Conservation (phyloP, 2,329 filamentous ascomycete genomes). For the Myotisia sp. region DNA sequence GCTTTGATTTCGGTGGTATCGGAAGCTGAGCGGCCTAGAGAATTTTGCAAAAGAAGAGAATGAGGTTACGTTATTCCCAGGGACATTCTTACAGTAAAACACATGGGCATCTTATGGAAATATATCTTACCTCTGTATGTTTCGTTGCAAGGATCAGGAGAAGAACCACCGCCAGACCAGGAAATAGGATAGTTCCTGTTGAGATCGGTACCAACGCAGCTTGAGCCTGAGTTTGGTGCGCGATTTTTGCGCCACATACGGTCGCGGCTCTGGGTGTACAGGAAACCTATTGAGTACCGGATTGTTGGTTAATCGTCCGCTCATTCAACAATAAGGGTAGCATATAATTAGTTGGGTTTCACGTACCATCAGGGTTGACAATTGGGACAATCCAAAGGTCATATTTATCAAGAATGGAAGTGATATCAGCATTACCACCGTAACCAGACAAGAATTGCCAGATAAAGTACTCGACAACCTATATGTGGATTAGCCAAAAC, state of each 20-base stretch:
- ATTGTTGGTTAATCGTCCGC: no score
- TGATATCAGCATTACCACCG: slow-evolving; percentile 22
- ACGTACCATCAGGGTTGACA: slow-evolving; percentile 46
- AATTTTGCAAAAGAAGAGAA: no score
- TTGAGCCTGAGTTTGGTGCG: slow-evolving; percentile 25
- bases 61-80: no score
- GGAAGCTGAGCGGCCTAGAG: slow-evolving; percentile 25
- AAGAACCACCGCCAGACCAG: slow-evolving; percentile 39
- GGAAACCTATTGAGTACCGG: slow-evolving; percentile 43
- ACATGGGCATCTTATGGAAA: no score
- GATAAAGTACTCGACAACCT: slow-evolving; percentile 38
- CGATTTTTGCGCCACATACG: slow-evolving; percentile 53
- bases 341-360: no score
- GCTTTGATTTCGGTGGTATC: slow-evolving; percentile 40
- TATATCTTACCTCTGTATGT: slow-evolving; percentile 29
- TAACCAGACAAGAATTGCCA: slow-evolving; percentile 39
- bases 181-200: slow-evolving; percentile 45
- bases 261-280: slow-evolving; percentile 42
- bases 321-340: background rate
- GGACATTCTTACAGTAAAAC: no score
- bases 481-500: background rate
- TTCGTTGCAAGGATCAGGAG: slow-evolving; percentile 38
- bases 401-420: slow-evolving; percentile 42
- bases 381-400: slow-evolving; percentile 53
- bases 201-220: slow-evolving; percentile 39